A percentile compares a stretch with the other conserved stretches of the same genome.
Conservation (phyloP, 495 filamentous ascomycete species). For the Talaromyces borbonicus region DNA sequence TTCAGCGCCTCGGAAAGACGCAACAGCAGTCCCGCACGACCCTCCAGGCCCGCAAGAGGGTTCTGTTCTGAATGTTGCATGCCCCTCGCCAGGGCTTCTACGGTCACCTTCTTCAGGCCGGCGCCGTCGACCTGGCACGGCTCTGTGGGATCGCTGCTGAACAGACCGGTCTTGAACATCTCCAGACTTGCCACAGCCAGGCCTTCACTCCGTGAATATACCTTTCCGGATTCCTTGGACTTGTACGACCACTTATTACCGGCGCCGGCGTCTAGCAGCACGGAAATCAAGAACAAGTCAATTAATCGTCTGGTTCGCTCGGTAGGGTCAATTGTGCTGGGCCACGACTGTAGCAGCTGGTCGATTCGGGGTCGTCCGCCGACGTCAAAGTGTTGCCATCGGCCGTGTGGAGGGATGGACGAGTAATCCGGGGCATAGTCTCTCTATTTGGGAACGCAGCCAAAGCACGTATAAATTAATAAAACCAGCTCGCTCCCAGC, state of each 20-base stretch:
- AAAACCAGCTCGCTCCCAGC: too few relatives aligned
- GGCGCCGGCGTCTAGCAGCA: slow-evolving; percentile 58
- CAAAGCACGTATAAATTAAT: neutral
- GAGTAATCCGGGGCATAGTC: slow-evolving; percentile 82
- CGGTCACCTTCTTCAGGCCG: slow-evolving; percentile 65
- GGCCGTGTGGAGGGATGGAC: slow-evolving; percentile 63
- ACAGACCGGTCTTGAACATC: slow-evolving; percentile 95
- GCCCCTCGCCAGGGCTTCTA: slow-evolving; percentile 63
- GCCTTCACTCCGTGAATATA: slow-evolving; percentile 82
- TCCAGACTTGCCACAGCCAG: slow-evolving; percentile 89
- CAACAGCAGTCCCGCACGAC: slow-evolving; percentile 70
- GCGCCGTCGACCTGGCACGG: slow-evolving; percentile 83
- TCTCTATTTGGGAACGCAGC: slow-evolving; percentile 41
- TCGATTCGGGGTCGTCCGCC: slow-evolving; percentile 58
- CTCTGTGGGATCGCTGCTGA: slow-evolving; percentile 72
- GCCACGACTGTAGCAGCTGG: slow-evolving; percentile 56
- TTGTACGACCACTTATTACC: slow-evolving; percentile 70
- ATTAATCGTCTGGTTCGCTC: slow-evolving; percentile 56
- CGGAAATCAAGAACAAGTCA: slow-evolving; percentile 59
- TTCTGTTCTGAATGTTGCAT: slow-evolving; percentile 77
- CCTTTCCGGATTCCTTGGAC: slow-evolving; percentile 77
- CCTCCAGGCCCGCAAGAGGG: slow-evolving; percentile 79
- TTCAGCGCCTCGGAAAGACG: slow-evolving; percentile 67
- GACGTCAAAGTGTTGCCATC: slow-evolving; percentile 65
- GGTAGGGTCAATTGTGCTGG: slow-evolving; percentile 47